These are phyloP conservation scores for Rachicladosporium sp. DNA, from an alignment of 2,329 filamentous ascomycete species.

Conservation along the genomic window DNA sequence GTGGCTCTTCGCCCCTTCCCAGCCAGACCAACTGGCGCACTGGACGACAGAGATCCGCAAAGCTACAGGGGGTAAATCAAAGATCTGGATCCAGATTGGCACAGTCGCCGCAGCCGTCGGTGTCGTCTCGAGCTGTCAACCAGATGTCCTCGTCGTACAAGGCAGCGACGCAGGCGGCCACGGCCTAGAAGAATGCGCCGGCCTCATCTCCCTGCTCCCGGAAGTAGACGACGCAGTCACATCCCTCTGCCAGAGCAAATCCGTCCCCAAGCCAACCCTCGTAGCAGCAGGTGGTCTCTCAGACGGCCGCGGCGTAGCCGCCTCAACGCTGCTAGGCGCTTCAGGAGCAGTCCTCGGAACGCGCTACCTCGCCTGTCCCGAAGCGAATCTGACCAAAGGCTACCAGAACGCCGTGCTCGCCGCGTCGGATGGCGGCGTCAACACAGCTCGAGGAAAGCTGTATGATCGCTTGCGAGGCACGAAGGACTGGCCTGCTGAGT, in stretches of 20 bases:
- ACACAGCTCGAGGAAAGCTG: conserved; percentile 38
- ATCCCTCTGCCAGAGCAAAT: conserved; percentile 9
- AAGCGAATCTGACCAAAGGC: conserved; percentile 35
- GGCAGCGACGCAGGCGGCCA: conserved; percentile 55
- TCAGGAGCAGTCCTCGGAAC: conserved; percentile 50
- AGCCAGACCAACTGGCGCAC: conserved; percentile 24
- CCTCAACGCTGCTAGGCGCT: conserved; percentile 42
- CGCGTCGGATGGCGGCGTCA: conserved; percentile 38
- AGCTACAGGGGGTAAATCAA: conserved; percentile 26
- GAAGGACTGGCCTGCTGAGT: conserved; percentile 43
- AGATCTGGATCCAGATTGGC: conserved; percentile 50
- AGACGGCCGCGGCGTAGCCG: conserved; percentile 43
- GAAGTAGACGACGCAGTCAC: conserved; percentile 41
- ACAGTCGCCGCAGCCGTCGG: conserved; percentile 44
- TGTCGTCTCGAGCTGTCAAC: conserved; percentile 32
- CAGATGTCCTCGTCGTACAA: conserved; percentile 51
- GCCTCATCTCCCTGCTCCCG: conserved; percentile 45
- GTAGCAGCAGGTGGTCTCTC: conserved; percentile 50
- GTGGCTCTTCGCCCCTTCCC: conserved; percentile 54
- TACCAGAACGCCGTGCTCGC: conserved; percentile 36
- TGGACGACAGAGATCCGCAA: conserved; percentile 22
- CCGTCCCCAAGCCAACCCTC: conserved; percentile 23
- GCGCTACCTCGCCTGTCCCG: conserved; percentile 44
- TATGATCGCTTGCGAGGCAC: conserved; percentile 46
- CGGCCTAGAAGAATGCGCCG: conserved; percentile 42